Base-by-base conservation (phyloP, 2,329 filamentous ascomycete species). In the Fusarium xylarioides region DNA sequence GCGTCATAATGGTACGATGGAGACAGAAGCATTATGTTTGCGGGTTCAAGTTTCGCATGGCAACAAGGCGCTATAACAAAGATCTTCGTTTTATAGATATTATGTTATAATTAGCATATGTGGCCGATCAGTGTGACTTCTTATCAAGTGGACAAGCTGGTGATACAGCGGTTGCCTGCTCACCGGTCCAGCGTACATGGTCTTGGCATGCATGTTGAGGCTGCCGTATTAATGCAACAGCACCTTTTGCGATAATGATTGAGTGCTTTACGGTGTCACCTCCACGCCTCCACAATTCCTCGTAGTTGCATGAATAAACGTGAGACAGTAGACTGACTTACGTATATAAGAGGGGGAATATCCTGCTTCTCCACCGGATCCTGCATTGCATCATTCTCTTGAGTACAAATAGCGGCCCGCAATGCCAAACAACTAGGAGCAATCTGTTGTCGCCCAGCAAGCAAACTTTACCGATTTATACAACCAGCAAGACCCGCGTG, bases 361-460 rank as follows among this genome's bases (percentile, higher is more conserved):
- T 37, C 10, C 32, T 26, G 9, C 3, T 12, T 7, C 12, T 26
- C 14, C n/a, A 26, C 10, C 18, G 0, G 3, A 5, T 8, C 11
- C 9, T 37, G 4, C 23, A 14, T 9, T 37, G 4, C 23, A 14
- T 49, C 55, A n/a, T 21, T 21, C 12, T 4, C 5, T 11, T 1
- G 1, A 58, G 7, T 26, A 26, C n/a, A 4, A 19, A 26, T 7
- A 32, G 12, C 15, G 18, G 9, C 11, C 8, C 5, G 3, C 19
- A 9, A 62, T 43, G 44, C 9, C 9, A 5, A 19, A 10, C 4
- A 10, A 2, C 6, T 7, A 63, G 5, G 4, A 37, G 2, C 32
- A 63, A 15, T 30, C 26, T 3, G 23, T 14, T 4, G 15, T 21
- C 5, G 18, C 9, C 2, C 32, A 14, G 1, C 63, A 64, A 26